phyloP scores from a whole-genome alignment of 345 rosid species.

The Laguncularia racemosa region DNA sequence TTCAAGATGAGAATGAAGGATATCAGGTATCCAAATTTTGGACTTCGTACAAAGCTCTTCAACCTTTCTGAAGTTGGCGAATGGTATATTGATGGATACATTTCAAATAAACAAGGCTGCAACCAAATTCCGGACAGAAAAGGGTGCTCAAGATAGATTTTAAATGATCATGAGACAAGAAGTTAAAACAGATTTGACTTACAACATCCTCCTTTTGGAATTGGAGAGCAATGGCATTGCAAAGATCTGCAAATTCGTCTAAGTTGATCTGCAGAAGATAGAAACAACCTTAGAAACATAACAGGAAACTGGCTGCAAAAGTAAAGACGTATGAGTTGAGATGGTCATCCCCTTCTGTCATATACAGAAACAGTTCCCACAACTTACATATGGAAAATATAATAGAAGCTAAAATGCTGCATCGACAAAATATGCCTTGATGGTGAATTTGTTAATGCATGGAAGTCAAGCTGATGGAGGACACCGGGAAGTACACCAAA shows the following conservation, averaged over 20 bases:
- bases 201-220: slow-evolving; percentile 88
- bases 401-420: too few species aligned
- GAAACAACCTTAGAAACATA: slow-evolving; percentile 3
- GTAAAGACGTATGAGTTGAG: too few species aligned
- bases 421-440: too few species aligned
- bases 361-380: too few species aligned
- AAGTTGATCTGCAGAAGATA: slow-evolving; percentile 55
- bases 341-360: too few species aligned
- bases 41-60: slow-evolving; percentile 62
- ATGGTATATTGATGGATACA: slow-evolving; percentile 45
- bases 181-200: slow-evolving; percentile 22
- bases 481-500: too few species aligned
- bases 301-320: neutral
- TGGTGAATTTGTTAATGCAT: too few species aligned
- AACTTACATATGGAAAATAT: too few species aligned
- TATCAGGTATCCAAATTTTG: slow-evolving; percentile 62
- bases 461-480: too few species aligned
- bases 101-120: slow-evolving; percentile 78
- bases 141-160: neutral
- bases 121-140: slow-evolving; percentile 17
- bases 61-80: slow-evolving; percentile 61
- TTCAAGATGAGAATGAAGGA: slow-evolving; percentile 73
- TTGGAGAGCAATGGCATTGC: slow-evolving; percentile 89
- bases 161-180: too few species aligned
- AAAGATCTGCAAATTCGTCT: slow-evolving; percentile 87